A percentile compares a stretch with the other conserved stretches of the same genome.
Evolutionary conservation across 106 monocot species (phyloP).

Genomic region (Dendrobium nobile): DNA sequence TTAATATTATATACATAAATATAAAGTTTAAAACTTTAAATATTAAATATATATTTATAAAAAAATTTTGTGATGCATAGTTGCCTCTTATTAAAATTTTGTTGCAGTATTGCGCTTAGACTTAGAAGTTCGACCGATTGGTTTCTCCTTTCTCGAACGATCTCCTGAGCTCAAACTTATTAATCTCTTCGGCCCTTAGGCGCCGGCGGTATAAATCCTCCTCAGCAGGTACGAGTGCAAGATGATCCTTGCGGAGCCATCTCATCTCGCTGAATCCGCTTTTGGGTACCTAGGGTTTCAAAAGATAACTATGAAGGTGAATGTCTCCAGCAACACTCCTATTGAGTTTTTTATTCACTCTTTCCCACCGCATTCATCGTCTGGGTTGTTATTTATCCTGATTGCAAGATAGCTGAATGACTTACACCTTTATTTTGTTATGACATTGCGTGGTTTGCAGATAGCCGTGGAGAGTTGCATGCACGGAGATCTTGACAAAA

Average conservation of each 20-base stretch:
- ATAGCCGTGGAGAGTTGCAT: constrained; percentile 93
- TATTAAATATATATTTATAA: no score
- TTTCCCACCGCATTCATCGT: background rate
- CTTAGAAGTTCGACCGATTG: no score
- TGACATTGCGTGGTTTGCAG: constrained; percentile 21
- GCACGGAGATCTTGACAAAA: constrained; percentile 90
- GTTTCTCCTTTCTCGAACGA: no score
- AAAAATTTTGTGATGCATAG: no score
- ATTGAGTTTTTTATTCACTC: background rate
- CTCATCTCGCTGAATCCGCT: background rate
- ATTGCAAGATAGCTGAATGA: background rate
- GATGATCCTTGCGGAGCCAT: background rate
- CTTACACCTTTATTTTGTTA: background rate
- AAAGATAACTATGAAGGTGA: background rate
- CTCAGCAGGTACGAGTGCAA: no score
- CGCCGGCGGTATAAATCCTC: no score
- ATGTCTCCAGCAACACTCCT: background rate
- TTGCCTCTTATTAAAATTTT: no score
- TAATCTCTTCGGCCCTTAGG: no score
- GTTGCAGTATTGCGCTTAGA: no score
- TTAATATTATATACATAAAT: no score
- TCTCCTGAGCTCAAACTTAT: no score
- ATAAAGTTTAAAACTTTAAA: no score
- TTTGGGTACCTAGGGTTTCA: background rate
- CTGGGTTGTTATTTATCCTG: background rate